Percentiles rank a stretch among this genome's conserved stretches.
phyloP scores from a whole-genome alignment of 106 monocot species.

The Hemerocallis citrina region DNA sequence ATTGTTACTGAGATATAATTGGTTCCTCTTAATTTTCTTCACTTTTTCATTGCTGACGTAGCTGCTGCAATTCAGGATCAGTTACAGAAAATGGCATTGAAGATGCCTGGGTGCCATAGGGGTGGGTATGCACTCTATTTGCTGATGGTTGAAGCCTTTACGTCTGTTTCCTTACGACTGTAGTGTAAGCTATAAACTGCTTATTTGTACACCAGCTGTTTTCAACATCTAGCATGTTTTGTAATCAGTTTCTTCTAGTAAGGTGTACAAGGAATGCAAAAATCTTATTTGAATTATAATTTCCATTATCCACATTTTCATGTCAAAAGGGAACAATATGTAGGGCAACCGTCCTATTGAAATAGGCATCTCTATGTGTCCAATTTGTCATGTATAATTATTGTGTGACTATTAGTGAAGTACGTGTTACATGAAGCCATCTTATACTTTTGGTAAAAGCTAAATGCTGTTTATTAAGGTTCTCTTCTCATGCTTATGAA shows the following conservation, averaged over 20 bases:
- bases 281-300: too few relatives aligned
- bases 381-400: too few relatives aligned
- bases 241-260: background rate
- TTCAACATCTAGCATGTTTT: background rate
- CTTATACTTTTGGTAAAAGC: too few relatives aligned
- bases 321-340: too few relatives aligned
- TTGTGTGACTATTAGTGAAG: too few relatives aligned
- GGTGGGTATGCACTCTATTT: slow-evolving; percentile 83
- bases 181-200: slow-evolving; percentile 2
- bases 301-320: too few relatives aligned
- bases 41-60: background rate
- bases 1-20: background rate
- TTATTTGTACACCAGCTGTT: background rate
- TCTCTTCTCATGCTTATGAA: too few relatives aligned
- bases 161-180: background rate
- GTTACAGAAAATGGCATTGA: slow-evolving; percentile 33
- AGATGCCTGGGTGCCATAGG: slow-evolving; percentile 85
- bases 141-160: slow-evolving; percentile 29
- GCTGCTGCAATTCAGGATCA: slow-evolving; percentile 39
- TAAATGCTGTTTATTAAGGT: too few relatives aligned
- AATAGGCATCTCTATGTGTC: too few relatives aligned
- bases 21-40: background rate
- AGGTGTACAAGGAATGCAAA: too few relatives aligned
- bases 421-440: too few relatives aligned
- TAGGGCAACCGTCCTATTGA: too few relatives aligned